Percentiles rank a stretch among this genome's conserved stretches.
phyloP scores from a whole-genome alignment of 2,329 filamentous ascomycete genomes.

The Verticillium klebahnii region DNA sequence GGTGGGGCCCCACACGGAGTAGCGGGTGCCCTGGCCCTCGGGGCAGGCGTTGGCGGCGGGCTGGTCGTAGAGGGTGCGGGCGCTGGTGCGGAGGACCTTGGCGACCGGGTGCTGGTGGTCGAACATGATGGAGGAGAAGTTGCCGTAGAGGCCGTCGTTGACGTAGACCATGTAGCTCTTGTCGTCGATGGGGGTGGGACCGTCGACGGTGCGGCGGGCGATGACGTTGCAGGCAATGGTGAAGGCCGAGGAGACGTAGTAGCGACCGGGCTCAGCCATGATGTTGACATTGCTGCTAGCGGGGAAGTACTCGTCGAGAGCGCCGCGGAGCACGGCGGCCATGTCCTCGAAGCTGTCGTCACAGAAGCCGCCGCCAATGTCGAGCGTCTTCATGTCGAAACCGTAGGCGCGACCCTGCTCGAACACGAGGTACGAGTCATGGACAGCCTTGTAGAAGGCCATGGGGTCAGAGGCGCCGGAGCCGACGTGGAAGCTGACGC shows the following conservation, averaged over 20 bases:
- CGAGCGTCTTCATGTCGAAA: constrained; percentile 78
- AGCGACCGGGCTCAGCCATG: constrained; percentile 94
- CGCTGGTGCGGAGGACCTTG: constrained; percentile 66
- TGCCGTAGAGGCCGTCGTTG: constrained; percentile 96
- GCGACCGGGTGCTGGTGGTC: constrained; percentile 92
- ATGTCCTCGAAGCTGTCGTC: constrained; percentile 89
- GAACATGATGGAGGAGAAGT: constrained; percentile 99
- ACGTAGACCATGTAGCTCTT: constrained; percentile 94
- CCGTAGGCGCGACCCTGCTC: constrained; percentile 75
- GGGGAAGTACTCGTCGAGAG: constrained; percentile 86
- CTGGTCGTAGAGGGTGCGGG: constrained; percentile 55
- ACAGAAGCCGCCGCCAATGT: constrained; percentile 91
- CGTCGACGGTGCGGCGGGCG: constrained; percentile 81
- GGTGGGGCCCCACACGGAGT: constrained; percentile 97
- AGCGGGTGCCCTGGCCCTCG: constrained; percentile 59
- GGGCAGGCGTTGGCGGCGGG: constrained; percentile 41
- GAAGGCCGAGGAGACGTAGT: constrained; percentile 91
- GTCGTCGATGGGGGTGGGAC: constrained; percentile 58
- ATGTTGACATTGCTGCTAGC: constrained; percentile 65
- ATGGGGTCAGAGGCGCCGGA: constrained; percentile 93
- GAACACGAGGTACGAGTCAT: constrained; percentile 84
- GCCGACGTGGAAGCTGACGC: constrained; percentile 96
- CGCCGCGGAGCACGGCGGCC: constrained; percentile 71
- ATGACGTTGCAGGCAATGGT: constrained; percentile 95
- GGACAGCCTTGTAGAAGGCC: constrained; percentile 85